Evolutionary conservation across 176 grass and related monocot genomes (phyloP), one percentile per base, ranked within the genome.

Genomic region (Chloris gayana): DNA sequence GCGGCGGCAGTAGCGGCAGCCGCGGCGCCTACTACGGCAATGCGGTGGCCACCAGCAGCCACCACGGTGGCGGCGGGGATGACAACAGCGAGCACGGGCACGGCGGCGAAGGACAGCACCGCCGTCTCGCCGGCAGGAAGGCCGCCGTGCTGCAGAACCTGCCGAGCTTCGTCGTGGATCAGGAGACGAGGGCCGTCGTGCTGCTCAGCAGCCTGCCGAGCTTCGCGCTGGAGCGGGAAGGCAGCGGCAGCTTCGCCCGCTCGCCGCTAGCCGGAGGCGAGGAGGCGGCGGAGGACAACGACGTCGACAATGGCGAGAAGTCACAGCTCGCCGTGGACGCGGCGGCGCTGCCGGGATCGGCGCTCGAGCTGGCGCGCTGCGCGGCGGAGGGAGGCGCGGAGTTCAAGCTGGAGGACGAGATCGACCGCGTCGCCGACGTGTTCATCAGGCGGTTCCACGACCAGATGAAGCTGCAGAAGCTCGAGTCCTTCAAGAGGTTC

Each of bases 401-500:
- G 67, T 95, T 95, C 84, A 79, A 60, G 41, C 84, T 99, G 65
- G 96, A 99, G 85, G 88, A 93, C 47, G 88, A 93, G 76, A 97
- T 97, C 74, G 81, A 93, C 83, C 83, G 82, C 35, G 88, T 82
- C 5, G 93, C 93, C 9, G 96, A 95, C 79, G 86, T 88, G 7
- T 95, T 93, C 90, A 99, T 99, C 67, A 37, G 72, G 63, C 70
- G 88, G 49, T 95, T 99, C 72, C 92, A 91, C 69, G 85, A 77
- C 67, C 92, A 99, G 74, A 95, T 93, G 54, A 99, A 84, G 90
- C 69, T 99, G 92, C 96, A 95, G 84, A 99, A 95, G 88, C 86
- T 99, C 44, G 96, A 99, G 4, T 99, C 92, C 12, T 99, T 99
- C 85, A 99, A 99, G 88, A 91, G 92, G 87, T 89, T 91, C 65